Evolutionary conservation across 2,329 filamentous ascomycete genomes (phyloP), one percentile per base, ranked within the genome.

Genomic region (Fonsecaea pedrosoi): DNA sequence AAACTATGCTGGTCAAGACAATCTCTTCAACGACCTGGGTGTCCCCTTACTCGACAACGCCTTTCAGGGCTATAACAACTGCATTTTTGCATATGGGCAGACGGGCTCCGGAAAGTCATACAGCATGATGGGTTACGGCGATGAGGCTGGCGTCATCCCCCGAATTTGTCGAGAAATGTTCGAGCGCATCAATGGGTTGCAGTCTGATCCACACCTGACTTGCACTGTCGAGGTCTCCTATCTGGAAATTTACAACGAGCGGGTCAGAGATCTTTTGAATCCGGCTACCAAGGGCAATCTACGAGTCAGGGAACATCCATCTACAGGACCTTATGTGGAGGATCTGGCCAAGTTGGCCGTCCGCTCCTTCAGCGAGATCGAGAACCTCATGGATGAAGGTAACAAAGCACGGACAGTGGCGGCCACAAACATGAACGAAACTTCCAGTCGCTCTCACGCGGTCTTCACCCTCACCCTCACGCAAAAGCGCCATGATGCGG

Each of bases 401-500:
- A 99, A 99, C 84, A 99, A 99, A 81, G 95, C 95, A 38, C 87
- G 95, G 83, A 99, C 95, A 0, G 95, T 99, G 45, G 95, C 95
- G 2, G 95, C 95, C 7, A 99, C 95, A 45, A 99, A 98, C 85
- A 99, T 99, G 95, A 99, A 99, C 84, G 95, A 98, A 80, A 99
- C 96, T 0, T 97, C 93, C 67, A 97, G 93, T 86, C 90, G 95
- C 83, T 98, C 94, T 77, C 95, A 99, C 79, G 95, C 95, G 48
- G 96, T 99, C 60, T 99, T 99, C 78, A 99, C 96, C 21, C 84
- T 99, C 62, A 98, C 94, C 75, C 83, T 99, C 55, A 97, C 93
- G 0, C 95, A 99, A 78, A 98, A 97, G 79, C 89, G 92, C 68
- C 90, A 91, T 76, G 95, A 99, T 76, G 82, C 87, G 1, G 93